Percentiles rank a stretch among this genome's conserved stretches.
phyloP scores from a whole-genome alignment of 2,329 filamentous ascomycete species.

The Sarocladiaceae sp. region DNA sequence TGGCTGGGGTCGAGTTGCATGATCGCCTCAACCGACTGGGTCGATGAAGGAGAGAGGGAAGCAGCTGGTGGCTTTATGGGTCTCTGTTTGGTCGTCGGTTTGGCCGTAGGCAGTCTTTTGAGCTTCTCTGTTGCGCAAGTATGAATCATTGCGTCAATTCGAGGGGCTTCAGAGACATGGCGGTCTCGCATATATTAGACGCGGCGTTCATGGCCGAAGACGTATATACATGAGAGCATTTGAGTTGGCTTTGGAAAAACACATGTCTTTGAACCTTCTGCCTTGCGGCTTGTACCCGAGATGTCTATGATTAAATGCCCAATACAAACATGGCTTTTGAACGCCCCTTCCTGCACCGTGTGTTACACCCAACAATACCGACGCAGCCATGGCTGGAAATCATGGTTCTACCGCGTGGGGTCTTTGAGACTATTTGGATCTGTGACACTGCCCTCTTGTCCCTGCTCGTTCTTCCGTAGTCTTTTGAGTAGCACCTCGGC shows the following conservation, averaged over 20 bases:
- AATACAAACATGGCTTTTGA: background rate
- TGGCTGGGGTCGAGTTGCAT: slow-evolving; percentile 85
- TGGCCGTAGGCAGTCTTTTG: slow-evolving; percentile 80
- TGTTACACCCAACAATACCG: background rate
- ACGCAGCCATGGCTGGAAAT: background rate
- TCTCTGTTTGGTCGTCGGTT: slow-evolving; percentile 76
- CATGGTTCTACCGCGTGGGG: background rate
- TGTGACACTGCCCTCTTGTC: background rate
- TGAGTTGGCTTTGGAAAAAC: background rate
- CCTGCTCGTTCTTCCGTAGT: slow-evolving; percentile 1
- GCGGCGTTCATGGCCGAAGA: background rate
- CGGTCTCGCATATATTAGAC: slow-evolving; percentile 7
- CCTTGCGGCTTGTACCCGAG: background rate
- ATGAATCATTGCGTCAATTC: slow-evolving; percentile 11
- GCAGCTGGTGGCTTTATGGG: slow-evolving; percentile 94
- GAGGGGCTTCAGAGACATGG: slow-evolving; percentile 1
- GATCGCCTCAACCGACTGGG: slow-evolving; percentile 83
- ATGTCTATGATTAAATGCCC: background rate
- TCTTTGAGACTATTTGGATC: slow-evolving; percentile 7
- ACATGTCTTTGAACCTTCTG: background rate
- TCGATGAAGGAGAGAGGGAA: slow-evolving; percentile 77
- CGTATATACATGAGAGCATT: background rate
- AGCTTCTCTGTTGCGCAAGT: slow-evolving; percentile 69
- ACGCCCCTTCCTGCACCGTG: background rate
- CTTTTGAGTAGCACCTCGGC: background rate